These are phyloP conservation scores for Ailanthus altissimus DNA, from an alignment of 345 rosid genomes.

Conservation along the genomic window DNA sequence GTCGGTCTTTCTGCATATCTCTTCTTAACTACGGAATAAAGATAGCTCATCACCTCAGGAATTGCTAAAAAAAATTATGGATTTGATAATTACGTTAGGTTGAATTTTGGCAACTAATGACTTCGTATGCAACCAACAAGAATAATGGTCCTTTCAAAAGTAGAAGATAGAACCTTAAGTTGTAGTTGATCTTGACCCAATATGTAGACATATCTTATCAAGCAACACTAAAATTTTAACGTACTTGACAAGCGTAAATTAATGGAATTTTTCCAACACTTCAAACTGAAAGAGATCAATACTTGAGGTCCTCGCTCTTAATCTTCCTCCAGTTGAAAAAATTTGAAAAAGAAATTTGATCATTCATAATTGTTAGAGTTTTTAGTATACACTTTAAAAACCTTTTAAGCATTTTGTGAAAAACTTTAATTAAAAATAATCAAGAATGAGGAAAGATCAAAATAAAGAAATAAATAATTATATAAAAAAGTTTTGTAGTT, in stretches of 20 bases:
- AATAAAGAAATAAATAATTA: no score
- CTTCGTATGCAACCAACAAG: background rate
- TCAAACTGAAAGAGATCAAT: background rate
- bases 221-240: background rate
- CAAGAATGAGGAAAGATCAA: no score
- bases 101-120: background rate
- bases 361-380: no score
- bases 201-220: constrained; percentile 3
- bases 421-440: no score
- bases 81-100: background rate
- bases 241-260: background rate
- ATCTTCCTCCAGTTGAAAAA: background rate
- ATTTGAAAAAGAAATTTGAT: no score
- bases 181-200: background rate
- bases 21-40: background rate
- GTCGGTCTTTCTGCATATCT: background rate
- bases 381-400: no score
- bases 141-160: background rate
- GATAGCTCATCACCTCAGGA: background rate
- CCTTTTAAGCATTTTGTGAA: no score
- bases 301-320: background rate
- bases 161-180: background rate
- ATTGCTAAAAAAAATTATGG: no score
- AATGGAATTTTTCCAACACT: background rate
- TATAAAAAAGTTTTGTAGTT: no score